Percentiles rank a stretch among this genome's conserved stretches.
phyloP scores from a whole-genome alignment of 2,329 filamentous ascomycete species.

The Curvularia eragrostidis region DNA sequence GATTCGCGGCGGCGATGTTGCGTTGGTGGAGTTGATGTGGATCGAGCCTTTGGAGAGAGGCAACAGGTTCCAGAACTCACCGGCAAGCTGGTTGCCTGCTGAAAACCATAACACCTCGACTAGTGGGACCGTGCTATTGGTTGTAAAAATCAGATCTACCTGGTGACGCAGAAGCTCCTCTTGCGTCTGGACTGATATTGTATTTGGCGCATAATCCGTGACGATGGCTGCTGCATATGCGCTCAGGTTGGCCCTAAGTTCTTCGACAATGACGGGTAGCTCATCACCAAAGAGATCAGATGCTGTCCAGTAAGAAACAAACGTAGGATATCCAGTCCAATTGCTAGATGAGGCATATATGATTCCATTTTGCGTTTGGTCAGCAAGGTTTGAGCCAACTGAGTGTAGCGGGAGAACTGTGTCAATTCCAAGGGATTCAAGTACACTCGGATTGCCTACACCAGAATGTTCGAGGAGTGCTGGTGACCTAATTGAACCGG shows the following conservation, averaged over 20 bases:
- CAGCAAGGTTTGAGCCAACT: slow-evolving; percentile 47
- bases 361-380: slow-evolving; percentile 42
- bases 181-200: slow-evolving; percentile 41
- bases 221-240: slow-evolving; percentile 37
- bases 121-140: slow-evolving; percentile 51
- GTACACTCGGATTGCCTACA: slow-evolving; percentile 43
- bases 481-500: slow-evolving; percentile 45
- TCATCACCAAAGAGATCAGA: slow-evolving; percentile 45
- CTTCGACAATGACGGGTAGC: slow-evolving; percentile 30
- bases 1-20: slow-evolving; percentile 48
- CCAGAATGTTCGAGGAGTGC: slow-evolving; percentile 48
- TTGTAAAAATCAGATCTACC: slow-evolving; percentile 57
- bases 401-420: slow-evolving; percentile 29
- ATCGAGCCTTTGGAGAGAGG: slow-evolving; percentile 47
- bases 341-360: slow-evolving; percentile 37
- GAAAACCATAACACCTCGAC: slow-evolving; percentile 57
- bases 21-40: slow-evolving; percentile 42
- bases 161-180: slow-evolving; percentile 55
- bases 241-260: slow-evolving; percentile 36
- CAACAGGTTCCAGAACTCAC: slow-evolving; percentile 51
- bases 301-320: slow-evolving; percentile 47
- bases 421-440: slow-evolving; percentile 31
- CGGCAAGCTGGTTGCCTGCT: slow-evolving; percentile 37
- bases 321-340: slow-evolving; percentile 49
- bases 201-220: slow-evolving; percentile 24